These are phyloP conservation scores for Aschersonia sp. DNA, from an alignment of 2,329 filamentous ascomycete genomes.

Conservation along the genomic window DNA sequence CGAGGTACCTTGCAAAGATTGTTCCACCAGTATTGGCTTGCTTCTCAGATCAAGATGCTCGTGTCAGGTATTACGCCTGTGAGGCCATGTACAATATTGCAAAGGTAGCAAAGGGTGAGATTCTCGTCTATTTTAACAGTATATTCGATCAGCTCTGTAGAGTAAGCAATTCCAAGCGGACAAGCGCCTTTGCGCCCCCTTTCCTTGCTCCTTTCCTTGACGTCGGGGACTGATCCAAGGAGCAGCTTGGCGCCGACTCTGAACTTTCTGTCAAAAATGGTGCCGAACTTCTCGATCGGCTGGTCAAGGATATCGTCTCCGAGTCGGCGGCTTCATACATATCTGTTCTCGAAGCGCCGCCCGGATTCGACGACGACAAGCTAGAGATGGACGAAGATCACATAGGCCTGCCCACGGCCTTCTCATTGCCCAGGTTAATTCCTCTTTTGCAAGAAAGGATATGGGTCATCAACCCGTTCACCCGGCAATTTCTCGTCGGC, in stretches of 20 bases:
- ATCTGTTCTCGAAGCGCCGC: slow-evolving; percentile 59
- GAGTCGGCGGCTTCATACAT: slow-evolving; percentile 93
- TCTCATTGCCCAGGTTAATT: slow-evolving; percentile 82
- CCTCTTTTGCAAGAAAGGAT: slow-evolving; percentile 89
- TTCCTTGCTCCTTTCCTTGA: neutral
- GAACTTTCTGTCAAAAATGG: slow-evolving; percentile 97
- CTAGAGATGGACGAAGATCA: slow-evolving; percentile 28
- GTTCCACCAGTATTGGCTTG: slow-evolving; percentile 93
- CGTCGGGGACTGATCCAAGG: slow-evolving; percentile 1
- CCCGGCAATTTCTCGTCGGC: slow-evolving; percentile 83
- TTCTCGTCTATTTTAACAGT: slow-evolving; percentile 93
- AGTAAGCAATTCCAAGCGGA: slow-evolving; percentile 31
- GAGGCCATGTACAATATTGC: slow-evolving; percentile 99
- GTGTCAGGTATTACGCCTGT: slow-evolving; percentile 94
- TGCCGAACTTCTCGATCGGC: slow-evolving; percentile 81
- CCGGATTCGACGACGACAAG: slow-evolving; percentile 29
- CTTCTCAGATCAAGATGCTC: slow-evolving; percentile 94
- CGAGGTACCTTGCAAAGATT: slow-evolving; percentile 81
- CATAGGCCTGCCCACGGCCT: slow-evolving; percentile 59
- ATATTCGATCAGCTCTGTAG: slow-evolving; percentile 97
- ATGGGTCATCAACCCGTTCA: slow-evolving; percentile 87
- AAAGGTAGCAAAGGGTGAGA: slow-evolving; percentile 96
- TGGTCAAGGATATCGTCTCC: slow-evolving; percentile 92
- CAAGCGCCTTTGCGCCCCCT: neutral
- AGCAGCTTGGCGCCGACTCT: slow-evolving; percentile 80